These are phyloP conservation scores for Aspergillus conjunctus DNA, from an alignment of 495 filamentous ascomycete genomes.

Conservation along the genomic window DNA sequence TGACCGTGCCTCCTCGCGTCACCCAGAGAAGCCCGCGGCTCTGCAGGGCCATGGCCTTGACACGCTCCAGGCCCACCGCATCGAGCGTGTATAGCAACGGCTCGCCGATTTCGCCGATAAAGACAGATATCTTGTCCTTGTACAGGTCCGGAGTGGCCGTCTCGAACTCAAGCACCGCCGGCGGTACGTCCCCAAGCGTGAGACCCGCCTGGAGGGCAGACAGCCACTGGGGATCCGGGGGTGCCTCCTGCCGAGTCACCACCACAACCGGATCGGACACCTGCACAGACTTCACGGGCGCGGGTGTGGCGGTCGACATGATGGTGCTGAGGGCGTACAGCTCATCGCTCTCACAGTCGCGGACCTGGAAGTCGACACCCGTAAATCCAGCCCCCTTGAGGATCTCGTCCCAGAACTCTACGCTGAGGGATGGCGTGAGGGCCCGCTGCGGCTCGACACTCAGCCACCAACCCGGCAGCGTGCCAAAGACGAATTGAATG, in stretches of 20 bases:
- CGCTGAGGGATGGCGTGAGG: conserved; percentile 30
- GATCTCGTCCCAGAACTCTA: conserved; percentile 34
- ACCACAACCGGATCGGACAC: too few species aligned
- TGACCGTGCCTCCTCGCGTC: conserved; percentile 24
- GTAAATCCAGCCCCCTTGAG: conserved; percentile 34
- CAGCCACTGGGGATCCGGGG: too few species aligned
- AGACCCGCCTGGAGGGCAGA: too few species aligned
- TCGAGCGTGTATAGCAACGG: conserved; percentile 32
- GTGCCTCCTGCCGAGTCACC: too few species aligned
- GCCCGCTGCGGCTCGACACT: conserved; percentile 32
- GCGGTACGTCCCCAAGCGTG: too few species aligned
- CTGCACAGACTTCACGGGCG: too few species aligned
- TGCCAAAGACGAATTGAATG: conserved; percentile 5
- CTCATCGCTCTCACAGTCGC: too few species aligned
- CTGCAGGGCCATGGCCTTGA: conserved; percentile 16
- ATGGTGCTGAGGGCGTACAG: too few species aligned
- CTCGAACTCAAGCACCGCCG: too few species aligned
- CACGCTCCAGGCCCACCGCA: conserved; percentile 1
- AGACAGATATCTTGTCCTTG: conserved; percentile 30
- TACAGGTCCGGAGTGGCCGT: too few species aligned
- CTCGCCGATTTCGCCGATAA: conserved; percentile 35
- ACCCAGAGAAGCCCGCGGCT: conserved; percentile 28
- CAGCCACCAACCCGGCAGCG: conserved; percentile 43
- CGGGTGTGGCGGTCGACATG: too few species aligned
- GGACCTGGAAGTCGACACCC: too few species aligned